Evolutionary conservation across 495 filamentous ascomycete species (phyloP).

Genomic region (Podospora comata): DNA sequence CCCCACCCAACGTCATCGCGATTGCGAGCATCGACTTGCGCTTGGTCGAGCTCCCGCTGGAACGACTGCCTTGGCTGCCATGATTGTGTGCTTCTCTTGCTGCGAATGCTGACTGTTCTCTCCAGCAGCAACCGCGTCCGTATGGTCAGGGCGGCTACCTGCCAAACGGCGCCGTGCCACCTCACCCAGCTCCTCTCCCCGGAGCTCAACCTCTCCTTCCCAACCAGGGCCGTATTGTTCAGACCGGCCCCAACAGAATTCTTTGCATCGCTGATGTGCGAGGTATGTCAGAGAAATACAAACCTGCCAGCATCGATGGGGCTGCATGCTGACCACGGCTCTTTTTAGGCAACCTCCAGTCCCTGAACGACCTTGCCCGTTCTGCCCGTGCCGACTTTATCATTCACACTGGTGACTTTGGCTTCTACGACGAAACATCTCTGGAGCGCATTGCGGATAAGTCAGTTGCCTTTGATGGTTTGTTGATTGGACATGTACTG

Average conservation of each 20-base stretch:
- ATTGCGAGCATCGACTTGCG: not conserved
- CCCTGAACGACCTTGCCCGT: slow-evolving; percentile 92
- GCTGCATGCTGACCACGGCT: slow-evolving; percentile 8
- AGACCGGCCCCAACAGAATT: slow-evolving; percentile 78
- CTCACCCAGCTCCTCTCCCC: slow-evolving; percentile 45
- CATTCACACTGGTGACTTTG: slow-evolving; percentile 98
- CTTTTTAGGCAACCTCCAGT: slow-evolving; percentile 81
- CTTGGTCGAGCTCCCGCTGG: not conserved
- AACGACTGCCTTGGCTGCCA: not conserved
- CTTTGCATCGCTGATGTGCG: slow-evolving; percentile 97
- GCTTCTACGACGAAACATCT: slow-evolving; percentile 96
- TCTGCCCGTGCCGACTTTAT: slow-evolving; percentile 92
- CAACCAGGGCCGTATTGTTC: slow-evolving; percentile 66
- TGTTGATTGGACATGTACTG: slow-evolving; percentile 14
- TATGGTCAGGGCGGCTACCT: slow-evolving; percentile 50
- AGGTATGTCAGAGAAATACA: slow-evolving; percentile 55
- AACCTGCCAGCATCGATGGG: not conserved
- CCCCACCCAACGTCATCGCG: not conserved
- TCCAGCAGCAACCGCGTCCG: slow-evolving; percentile 38
- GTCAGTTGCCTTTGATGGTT: slow-evolving; percentile 53
- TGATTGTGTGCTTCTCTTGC: not conserved
- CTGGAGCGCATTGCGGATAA: slow-evolving; percentile 98
- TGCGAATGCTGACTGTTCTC: not conserved
- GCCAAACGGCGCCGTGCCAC: slow-evolving; percentile 50
- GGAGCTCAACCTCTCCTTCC: slow-evolving; percentile 55